Conservation (phyloP, 73 alveolate species). For the Paramecium sonneborni region DNA sequence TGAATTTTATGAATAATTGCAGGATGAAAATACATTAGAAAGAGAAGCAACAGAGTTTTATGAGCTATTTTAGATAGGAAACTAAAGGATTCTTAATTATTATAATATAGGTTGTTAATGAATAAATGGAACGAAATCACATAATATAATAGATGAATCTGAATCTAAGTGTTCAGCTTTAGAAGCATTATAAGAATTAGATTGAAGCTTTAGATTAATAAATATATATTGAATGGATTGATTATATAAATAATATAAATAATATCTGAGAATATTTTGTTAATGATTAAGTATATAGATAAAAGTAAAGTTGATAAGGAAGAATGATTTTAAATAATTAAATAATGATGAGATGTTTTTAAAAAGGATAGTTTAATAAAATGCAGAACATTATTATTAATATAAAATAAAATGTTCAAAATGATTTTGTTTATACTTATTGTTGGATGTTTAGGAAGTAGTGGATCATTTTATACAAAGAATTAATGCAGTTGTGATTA, state of each 20-base stretch:
- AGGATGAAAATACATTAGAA: neutral
- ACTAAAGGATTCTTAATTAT: neutral
- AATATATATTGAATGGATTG: neutral
- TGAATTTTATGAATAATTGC: neutral
- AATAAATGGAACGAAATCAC: neutral
- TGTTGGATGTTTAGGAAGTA: neutral
- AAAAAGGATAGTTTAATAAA: neutral
- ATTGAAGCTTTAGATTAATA: too few relatives aligned
- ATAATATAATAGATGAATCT: neutral
- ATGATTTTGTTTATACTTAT: neutral
- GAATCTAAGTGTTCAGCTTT: neutral
- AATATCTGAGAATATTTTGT: too few relatives aligned
- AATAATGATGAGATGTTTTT: neutral
- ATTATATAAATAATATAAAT: too few relatives aligned
- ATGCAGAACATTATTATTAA: constrained; percentile 1
- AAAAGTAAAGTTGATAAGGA: too few relatives aligned
- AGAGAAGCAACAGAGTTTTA: neutral
- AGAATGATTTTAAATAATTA: too few relatives aligned
- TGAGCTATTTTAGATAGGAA: neutral
- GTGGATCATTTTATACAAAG: neutral
- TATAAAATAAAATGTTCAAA: neutral
- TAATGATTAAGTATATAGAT: too few relatives aligned
- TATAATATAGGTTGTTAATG: neutral
- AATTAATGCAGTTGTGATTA: neutral
- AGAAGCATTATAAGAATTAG: neutral